Evolutionary conservation across 1,139 yeast genomes (phyloP), one percentile per base, ranked within the genome.

Genomic region (Hyphopichia khmerensis): DNA sequence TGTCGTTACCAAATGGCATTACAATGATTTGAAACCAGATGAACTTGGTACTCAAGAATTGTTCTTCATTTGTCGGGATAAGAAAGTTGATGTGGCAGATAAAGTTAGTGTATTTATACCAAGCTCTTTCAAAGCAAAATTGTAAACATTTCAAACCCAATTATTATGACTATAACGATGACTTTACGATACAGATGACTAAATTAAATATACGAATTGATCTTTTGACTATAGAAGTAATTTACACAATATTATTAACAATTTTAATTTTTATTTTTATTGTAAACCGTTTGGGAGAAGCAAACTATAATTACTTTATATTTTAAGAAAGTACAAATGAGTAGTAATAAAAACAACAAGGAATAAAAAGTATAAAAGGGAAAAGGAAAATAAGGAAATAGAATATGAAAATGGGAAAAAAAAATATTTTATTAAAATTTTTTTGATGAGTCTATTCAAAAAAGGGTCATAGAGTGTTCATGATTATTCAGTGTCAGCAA

Each of bases 1-100:
- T 9, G 62, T 60, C 10, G 96, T 89, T 0, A 58, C 62, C 10
- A 49, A 40, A 24, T 59, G 62, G 52, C 27, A 18, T 21, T 33
- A 18, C 13, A 8, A 32, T 13, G 34, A 14, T 6, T n/a, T 5
- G 4, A 29, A 5, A 14, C 32, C 32, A 29, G 13, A 26, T 11
- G 17, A 5, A 4, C 4, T 13, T 15, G 32, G 17, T n/a, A 19
- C 14, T 26, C 26, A 29, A 15, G 39, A 36, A 14, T 65, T 82
- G 46, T 89, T 86, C 59, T 84, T 87, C 54, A 75, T 93, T 2
- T 87, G 91, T 38, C 59, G 68, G 30, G 69, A 70, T 10, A 82
- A 80, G 55, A 67, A 45, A 36, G 52, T 60, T 27, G 68, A 68
- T 33, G 49, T 56, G 11, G 68, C 77, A 6, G 82, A 82, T 44